phyloP scores from a whole-genome alignment of 192 early-diverging fungal genomes.

The Chytriomyces hyalinus region DNA sequence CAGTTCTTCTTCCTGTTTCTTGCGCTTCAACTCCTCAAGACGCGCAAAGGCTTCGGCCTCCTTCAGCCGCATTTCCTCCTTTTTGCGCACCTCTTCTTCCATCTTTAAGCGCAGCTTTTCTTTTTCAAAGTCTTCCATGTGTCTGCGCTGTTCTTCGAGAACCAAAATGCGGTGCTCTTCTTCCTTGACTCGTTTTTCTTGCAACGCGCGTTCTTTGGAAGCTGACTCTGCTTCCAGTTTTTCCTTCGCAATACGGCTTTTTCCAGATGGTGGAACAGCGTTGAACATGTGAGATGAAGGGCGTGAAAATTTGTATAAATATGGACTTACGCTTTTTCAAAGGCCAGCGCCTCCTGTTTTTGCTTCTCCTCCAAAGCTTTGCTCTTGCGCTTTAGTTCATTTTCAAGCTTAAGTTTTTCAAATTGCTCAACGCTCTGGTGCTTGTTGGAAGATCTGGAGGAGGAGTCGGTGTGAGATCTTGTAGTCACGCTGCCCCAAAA shows the following conservation, averaged over 20 bases:
- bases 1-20: slow-evolving; percentile 17
- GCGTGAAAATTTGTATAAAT: not conserved
- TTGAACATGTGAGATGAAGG: not conserved
- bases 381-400: not conserved
- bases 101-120: not conserved
- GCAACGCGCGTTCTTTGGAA: not conserved
- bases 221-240: slow-evolving; percentile 14
- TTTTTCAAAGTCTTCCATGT: slow-evolving; percentile 22
- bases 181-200: slow-evolving; percentile 9
- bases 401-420: slow-evolving; percentile 15
- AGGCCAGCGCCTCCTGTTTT: slow-evolving; percentile 21
- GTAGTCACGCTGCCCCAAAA: not conserved
- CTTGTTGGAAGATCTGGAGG: slow-evolving; percentile 11
- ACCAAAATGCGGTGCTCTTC: slow-evolving; percentile 2
- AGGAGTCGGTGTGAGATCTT: not conserved
- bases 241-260: slow-evolving; percentile 19
- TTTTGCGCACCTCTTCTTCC: not conserved
- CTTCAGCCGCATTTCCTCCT: slow-evolving; percentile 14
- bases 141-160: slow-evolving; percentile 26
- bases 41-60: slow-evolving; percentile 29
- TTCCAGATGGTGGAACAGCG: not conserved
- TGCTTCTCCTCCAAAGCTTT: not conserved
- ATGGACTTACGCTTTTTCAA: slow-evolving; percentile 16
- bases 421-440: slow-evolving; percentile 18
- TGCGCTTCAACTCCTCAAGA: slow-evolving; percentile 19